Evolutionary conservation across 2,329 filamentous ascomycete genomes (phyloP).

Genomic region (Ploettnerulaceae sp.): DNA sequence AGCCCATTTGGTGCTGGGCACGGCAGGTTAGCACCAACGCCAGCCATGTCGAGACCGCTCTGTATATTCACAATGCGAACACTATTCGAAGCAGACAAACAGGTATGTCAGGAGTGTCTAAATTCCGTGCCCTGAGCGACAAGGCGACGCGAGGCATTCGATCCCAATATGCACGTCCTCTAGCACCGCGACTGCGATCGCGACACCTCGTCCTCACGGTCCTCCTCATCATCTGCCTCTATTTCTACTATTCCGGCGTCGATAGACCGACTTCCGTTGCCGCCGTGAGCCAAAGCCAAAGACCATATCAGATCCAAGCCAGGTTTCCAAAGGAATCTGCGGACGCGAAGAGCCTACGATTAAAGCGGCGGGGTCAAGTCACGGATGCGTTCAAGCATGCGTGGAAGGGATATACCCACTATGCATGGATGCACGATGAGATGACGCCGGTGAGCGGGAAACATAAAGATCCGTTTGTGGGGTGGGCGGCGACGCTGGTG

Average conservation of each 20-base stretch:
- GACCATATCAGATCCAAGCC: conserved; percentile 23
- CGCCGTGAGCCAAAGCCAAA: not conserved
- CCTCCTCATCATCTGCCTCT: not conserved
- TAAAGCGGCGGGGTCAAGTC: conserved; percentile 18
- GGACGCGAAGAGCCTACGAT: conserved; percentile 10
- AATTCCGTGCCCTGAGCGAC: not conserved
- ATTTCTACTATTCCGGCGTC: not conserved
- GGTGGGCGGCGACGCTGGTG: conserved; percentile 82
- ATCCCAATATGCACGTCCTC: not conserved
- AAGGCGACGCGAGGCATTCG: not conserved
- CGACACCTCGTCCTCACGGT: not conserved
- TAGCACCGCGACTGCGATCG: not conserved
- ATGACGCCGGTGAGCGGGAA: conserved; percentile 64
- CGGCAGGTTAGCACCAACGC: no score
- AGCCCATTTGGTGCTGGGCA: no score
- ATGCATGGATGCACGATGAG: conserved; percentile 84
- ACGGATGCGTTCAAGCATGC: conserved; percentile 35
- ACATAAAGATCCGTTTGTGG: conserved; percentile 75
- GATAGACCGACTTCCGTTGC: not conserved
- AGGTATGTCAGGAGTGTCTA: not conserved
- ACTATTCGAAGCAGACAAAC: no score
- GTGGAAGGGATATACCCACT: conserved; percentile 75
- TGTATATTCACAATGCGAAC: no score
- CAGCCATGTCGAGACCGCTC: no score
- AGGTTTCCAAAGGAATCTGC: conserved; percentile 14